phyloP scores from a whole-genome alignment of 2,329 filamentous ascomycete species.

The Thyridium curvatum region DNA sequence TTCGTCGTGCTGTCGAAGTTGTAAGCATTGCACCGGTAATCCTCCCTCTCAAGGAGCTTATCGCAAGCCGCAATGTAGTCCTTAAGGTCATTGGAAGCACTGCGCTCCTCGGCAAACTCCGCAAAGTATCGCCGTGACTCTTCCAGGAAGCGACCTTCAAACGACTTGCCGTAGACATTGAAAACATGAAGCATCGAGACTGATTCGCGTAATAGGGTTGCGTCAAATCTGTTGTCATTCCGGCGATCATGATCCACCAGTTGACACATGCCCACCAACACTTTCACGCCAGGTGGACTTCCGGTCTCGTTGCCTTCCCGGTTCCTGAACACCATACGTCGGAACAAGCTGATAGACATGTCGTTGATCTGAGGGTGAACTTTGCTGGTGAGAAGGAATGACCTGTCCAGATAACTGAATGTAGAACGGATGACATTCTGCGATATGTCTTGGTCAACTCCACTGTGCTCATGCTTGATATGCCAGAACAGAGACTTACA shows the following conservation, averaged over 20 bases:
- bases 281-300: slow-evolving; percentile 27
- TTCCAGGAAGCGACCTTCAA: slow-evolving; percentile 70
- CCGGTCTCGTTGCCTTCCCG: slow-evolving; percentile 4
- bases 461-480: slow-evolving; percentile 6
- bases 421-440: slow-evolving; percentile 75
- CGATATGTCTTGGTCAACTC: slow-evolving; percentile 2
- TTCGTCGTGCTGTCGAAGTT: slow-evolving; percentile 80
- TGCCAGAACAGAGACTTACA: slow-evolving; percentile 37
- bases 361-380: slow-evolving; percentile 70
- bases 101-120: slow-evolving; percentile 63
- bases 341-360: slow-evolving; percentile 71
- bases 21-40: slow-evolving; percentile 70
- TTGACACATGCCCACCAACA: slow-evolving; percentile 60
- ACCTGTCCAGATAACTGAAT: slow-evolving; percentile 91
- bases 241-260: slow-evolving; percentile 68
- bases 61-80: slow-evolving; percentile 70
- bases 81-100: slow-evolving; percentile 55
- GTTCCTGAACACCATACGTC: slow-evolving; percentile 45
- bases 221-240: slow-evolving; percentile 49
- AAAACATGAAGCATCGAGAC: slow-evolving; percentile 83
- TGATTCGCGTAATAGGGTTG: slow-evolving; percentile 62
- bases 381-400: slow-evolving; percentile 72
- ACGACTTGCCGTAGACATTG: slow-evolving; percentile 69
- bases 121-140: slow-evolving; percentile 63
- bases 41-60: slow-evolving; percentile 64